phyloP scores from a whole-genome alignment of 495 filamentous ascomycete genomes.

The Neurospora cerealis region DNA sequence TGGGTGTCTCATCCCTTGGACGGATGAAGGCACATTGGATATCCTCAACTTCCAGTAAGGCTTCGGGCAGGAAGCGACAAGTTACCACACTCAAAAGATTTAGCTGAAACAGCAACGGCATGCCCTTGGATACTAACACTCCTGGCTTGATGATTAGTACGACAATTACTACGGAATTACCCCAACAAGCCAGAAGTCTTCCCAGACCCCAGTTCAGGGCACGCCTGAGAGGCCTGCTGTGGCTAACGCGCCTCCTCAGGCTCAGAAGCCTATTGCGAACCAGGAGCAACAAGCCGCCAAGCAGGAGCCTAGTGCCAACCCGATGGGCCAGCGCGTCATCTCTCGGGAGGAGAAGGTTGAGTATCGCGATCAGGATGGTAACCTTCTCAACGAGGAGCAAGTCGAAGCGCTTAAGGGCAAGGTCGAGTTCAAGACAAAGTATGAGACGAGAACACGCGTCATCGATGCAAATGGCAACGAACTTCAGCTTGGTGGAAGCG shows the following conservation, averaged over 20 bases:
- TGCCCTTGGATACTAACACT: constrained; percentile 10
- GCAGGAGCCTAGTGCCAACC: constrained; percentile 5
- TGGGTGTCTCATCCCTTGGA: not conserved
- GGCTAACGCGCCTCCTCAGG: constrained; percentile 1
- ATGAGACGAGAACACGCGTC: constrained; percentile 80
- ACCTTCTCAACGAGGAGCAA: constrained; percentile 71
- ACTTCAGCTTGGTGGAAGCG: constrained; percentile 34
- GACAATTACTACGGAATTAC: constrained; percentile 29
- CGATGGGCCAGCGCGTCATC: constrained; percentile 43
- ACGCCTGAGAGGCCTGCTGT: not conserved
- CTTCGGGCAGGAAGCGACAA: not conserved
- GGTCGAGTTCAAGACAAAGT: constrained; percentile 87
- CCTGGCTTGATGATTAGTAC: constrained; percentile 21
- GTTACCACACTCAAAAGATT: not conserved
- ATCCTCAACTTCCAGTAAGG: not conserved
- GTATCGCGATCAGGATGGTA: constrained; percentile 90
- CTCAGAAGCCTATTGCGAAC: constrained; percentile 13
- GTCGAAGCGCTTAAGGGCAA: constrained; percentile 80
- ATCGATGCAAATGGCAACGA: constrained; percentile 71
- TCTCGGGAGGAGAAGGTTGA: constrained; percentile 76
- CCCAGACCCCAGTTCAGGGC: constrained; percentile 16
- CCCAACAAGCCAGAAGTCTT: constrained; percentile 17
- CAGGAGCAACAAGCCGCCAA: constrained; percentile 9
- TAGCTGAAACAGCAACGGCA: not conserved
- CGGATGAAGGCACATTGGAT: not conserved